Percentiles rank a stretch among this genome's conserved stretches.
phyloP scores from a whole-genome alignment of 129 eudicot genomes.

The Ambrosia trifida region DNA sequence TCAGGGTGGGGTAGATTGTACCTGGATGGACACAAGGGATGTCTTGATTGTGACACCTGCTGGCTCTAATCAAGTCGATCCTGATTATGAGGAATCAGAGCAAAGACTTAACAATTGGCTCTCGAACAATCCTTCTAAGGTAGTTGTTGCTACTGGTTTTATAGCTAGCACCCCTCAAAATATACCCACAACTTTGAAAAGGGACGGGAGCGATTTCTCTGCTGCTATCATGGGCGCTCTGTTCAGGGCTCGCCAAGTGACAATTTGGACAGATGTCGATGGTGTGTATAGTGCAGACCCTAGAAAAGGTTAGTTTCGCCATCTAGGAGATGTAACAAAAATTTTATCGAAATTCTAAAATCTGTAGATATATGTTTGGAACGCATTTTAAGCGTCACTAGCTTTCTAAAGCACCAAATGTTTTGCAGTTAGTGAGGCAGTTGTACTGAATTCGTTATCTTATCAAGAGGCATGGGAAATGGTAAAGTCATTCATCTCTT shows the following conservation, averaged over 20 bases:
- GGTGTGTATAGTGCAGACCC: slow-evolving; percentile 99
- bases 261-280: slow-evolving; percentile 98
- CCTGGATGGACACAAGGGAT: slow-evolving; percentile 94
- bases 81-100: slow-evolving; percentile 85
- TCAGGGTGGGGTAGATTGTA: slow-evolving; percentile 81
- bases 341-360: background rate
- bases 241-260: slow-evolving; percentile 82
- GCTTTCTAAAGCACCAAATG: slow-evolving; percentile 23
- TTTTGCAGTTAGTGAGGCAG: slow-evolving; percentile 95
- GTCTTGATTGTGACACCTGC: slow-evolving; percentile 90
- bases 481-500: slow-evolving; percentile 47
- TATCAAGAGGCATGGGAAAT: slow-evolving; percentile 99
- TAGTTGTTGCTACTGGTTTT: slow-evolving; percentile 89
- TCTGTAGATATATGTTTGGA: slow-evolving; percentile 13
- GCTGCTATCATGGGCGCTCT: slow-evolving; percentile 98
- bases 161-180: slow-evolving; percentile 93
- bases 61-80: slow-evolving; percentile 92
- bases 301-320: slow-evolving; percentile 71
- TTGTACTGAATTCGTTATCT: slow-evolving; percentile 69
- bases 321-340: slow-evolving; percentile 1
- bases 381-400: slow-evolving; percentile 16
- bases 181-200: slow-evolving; percentile 91
- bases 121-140: slow-evolving; percentile 56
- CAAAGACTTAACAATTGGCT: slow-evolving; percentile 82
- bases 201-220: slow-evolving; percentile 98